These are phyloP conservation scores for Stephanodiscus triporus DNA, from an alignment of 108 stramenopile genomes.

Conservation along the genomic window DNA sequence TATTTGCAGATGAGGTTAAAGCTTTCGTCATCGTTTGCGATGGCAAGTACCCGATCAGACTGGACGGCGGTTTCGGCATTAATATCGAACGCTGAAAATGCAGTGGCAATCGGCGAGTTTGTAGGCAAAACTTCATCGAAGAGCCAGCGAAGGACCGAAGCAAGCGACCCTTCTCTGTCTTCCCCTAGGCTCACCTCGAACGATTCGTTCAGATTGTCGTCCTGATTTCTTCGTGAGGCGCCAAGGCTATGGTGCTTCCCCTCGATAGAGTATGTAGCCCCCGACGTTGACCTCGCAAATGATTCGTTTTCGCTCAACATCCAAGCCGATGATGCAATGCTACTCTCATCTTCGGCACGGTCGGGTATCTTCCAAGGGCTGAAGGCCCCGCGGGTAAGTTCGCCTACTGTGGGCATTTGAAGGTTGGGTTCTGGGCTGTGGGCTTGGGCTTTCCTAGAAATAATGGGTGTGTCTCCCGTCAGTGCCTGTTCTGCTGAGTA, in stretches of 20 bases:
- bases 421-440: slow-evolving; percentile 4
- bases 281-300: slow-evolving; percentile 25
- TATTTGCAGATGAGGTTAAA: slow-evolving; percentile 64
- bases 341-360: slow-evolving; percentile 44
- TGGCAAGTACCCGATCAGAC: slow-evolving; percentile 41
- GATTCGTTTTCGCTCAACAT: slow-evolving; percentile 27
- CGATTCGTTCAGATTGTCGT: slow-evolving; percentile 22
- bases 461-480: neutral
- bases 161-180: slow-evolving; percentile 16
- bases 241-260: neutral
- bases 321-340: slow-evolving; percentile 31
- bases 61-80: slow-evolving; percentile 42
- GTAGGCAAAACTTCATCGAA: slow-evolving; percentile 43
- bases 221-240: slow-evolving; percentile 5
- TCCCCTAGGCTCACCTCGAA: slow-evolving; percentile 29
- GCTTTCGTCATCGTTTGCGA: slow-evolving; percentile 52
- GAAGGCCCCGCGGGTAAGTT: slow-evolving; percentile 56
- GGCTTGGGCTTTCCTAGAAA: neutral
- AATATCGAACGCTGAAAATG: slow-evolving; percentile 52
- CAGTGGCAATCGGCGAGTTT: slow-evolving; percentile 31
- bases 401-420: slow-evolving; percentile 8
- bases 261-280: slow-evolving; percentile 20
- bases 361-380: slow-evolving; percentile 54
- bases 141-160: slow-evolving; percentile 41
- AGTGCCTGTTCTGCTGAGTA: neutral